phyloP scores from a whole-genome alignment of 805 yeast genomes.

The Kodamaea neixiangensis region DNA sequence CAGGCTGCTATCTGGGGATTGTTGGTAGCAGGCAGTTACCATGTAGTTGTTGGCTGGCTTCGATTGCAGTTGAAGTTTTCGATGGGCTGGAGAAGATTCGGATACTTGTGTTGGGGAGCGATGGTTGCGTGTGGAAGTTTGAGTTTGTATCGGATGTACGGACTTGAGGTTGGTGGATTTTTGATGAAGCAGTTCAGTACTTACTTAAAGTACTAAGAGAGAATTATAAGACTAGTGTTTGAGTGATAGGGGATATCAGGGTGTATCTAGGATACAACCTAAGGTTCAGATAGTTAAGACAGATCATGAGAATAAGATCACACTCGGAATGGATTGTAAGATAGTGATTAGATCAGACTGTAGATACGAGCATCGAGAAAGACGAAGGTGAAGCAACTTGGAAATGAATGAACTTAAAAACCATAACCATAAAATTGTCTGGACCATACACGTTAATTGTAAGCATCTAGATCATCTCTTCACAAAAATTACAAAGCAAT shows the following conservation, averaged over 20 bases:
- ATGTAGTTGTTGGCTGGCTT: conserved; percentile 54
- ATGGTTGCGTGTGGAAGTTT: conserved; percentile 37
- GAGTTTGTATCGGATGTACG: conserved; percentile 33
- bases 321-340: no score
- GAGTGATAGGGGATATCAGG: no score
- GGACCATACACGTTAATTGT: no score
- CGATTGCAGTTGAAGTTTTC: conserved; percentile 46
- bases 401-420: no score
- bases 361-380: no score
- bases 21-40: conserved; percentile 49
- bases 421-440: no score
- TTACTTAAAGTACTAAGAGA: not conserved
- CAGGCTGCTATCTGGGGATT: conserved; percentile 34
- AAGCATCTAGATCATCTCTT: no score
- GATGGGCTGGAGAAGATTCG: conserved; percentile 41
- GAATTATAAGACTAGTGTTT: not conserved
- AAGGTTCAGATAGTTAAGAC: no score
- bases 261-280: no score
- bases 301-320: not conserved
- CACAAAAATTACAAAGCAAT: not conserved
- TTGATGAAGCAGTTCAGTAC: conserved; percentile 3
- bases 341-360: no score
- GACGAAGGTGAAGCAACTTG: no score
- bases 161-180: conserved; percentile 6
- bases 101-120: conserved; percentile 43